These are phyloP conservation scores for Zymoseptoria passerinii DNA, from an alignment of 2,329 filamentous ascomycete genomes.

Conservation along the genomic window DNA sequence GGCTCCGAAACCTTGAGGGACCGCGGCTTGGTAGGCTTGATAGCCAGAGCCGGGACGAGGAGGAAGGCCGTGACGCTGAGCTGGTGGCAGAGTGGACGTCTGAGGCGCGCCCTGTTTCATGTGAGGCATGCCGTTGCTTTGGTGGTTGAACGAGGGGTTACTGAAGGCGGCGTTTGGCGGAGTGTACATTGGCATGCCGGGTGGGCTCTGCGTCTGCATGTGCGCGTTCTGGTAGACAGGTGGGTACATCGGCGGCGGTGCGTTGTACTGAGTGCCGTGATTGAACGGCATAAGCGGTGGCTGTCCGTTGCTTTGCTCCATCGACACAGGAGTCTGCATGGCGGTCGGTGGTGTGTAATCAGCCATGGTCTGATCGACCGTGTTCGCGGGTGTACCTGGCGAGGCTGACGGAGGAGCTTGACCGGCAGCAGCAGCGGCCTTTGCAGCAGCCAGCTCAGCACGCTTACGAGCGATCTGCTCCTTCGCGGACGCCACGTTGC, in stretches of 20 bases:
- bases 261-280: not conserved
- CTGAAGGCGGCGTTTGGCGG: too few species aligned
- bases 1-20: not conserved
- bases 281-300: not conserved
- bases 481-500: slow-evolving; percentile 1
- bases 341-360: not conserved
- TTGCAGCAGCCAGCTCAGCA: slow-evolving; percentile 19
- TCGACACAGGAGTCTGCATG: not conserved
- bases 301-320: not conserved
- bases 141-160: not conserved
- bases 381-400: not conserved
- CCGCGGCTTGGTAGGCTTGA: not conserved
- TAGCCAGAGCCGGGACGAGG: not conserved
- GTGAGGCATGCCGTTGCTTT: not conserved
- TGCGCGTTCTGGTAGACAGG: not conserved
- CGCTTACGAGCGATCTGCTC: slow-evolving; percentile 11
- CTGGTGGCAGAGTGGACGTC: not conserved
- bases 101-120: not conserved
- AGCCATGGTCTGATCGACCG: not conserved
- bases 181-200: not conserved
- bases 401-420: not conserved
- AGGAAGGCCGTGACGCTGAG: not conserved
- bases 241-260: not conserved
- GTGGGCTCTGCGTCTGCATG: not conserved
- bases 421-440: slow-evolving; percentile 1